Evolutionary conservation across 2,329 filamentous ascomycete species (phyloP), one percentile per base, ranked within the genome.

Genomic region (Ceratocystis lukuohia): DNA sequence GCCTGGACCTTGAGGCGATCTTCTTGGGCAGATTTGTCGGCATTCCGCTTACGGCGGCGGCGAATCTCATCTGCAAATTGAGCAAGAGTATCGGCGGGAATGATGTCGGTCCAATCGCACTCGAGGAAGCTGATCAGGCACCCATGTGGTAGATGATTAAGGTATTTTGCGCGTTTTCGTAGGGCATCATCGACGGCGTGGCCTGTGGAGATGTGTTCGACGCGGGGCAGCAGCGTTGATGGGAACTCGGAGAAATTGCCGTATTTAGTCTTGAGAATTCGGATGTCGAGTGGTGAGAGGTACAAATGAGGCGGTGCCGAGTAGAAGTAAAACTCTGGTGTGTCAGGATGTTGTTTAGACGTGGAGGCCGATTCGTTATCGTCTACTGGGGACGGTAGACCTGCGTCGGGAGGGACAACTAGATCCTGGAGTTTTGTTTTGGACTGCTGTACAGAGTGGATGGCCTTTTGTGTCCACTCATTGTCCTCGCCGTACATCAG

Each of bases 91-190:
- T 89, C 87, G 0, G 85, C 80, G 2, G 85, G 82, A 4, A 96
- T 89, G 46, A 94, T 89, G 70, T 96, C 91, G 2, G 89, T 91
- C 92, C 92, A 96, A 74, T 96, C 91, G 72, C 92, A 96, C 76
- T 96, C 92, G 0, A 96, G 76, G 71, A 96, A 96, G 70, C 82
- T 91, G 53, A 96, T 89, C 70, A 96, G 88, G 74, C 91, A 96
- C n/a, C 92, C 92, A 63, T 88, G 86, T 0, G 92, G 92, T 5
- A 96, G 80, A 74, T 96, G 92, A 0, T 85, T 84, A 2, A 96
- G 81, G 70, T 96, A 96, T 74, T 94, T 96, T 66, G 89, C 86
- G 41, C 91, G 84, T 73, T 88, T 91, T 61, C 92, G 85, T 65
- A 96, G 75, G 17, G 87, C 86, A 71, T 96, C 91, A 70, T 96